Percentiles rank a stretch among this genome's conserved stretches.
Conservation (phyloP, 495 filamentous ascomycete genomes). For the Podospora didyma region DNA sequence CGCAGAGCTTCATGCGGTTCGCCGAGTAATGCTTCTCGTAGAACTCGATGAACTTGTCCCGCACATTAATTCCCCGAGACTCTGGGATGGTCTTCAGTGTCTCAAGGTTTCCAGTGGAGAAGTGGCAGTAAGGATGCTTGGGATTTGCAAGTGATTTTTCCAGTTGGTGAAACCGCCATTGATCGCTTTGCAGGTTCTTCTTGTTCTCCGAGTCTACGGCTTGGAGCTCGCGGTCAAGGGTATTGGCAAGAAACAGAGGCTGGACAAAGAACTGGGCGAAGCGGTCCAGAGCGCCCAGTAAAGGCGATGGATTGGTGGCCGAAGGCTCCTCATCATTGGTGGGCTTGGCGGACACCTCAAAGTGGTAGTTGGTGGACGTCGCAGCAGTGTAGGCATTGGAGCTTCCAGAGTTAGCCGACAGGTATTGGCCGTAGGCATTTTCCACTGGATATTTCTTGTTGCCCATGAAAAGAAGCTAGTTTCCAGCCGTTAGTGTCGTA, state of each 20-base stretch:
- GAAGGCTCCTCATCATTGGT: conserved; percentile 51
- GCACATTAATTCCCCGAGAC: conserved; percentile 77
- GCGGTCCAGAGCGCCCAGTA: conserved; percentile 87
- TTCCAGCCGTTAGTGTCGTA: conserved; percentile 6
- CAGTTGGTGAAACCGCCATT: conserved; percentile 89
- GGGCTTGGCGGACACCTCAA: conserved; percentile 80
- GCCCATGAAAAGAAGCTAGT: conserved; percentile 93
- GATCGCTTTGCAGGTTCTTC: conserved; percentile 96
- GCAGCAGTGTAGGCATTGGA: conserved; percentile 94
- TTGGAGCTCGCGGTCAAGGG: conserved; percentile 83
- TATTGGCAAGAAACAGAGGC: conserved; percentile 85
- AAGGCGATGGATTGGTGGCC: conserved; percentile 58
- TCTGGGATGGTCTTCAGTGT: conserved; percentile 83
- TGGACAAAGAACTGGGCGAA: conserved; percentile 98
- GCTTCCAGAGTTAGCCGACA: conserved; percentile 80
- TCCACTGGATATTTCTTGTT: conserved; percentile 97
- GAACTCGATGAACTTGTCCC: conserved; percentile 92
- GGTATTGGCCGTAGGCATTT: conserved; percentile 93
- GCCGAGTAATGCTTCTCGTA: conserved; percentile 90
- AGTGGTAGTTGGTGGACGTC: conserved; percentile 97
- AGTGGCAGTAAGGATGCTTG: conserved; percentile 90
- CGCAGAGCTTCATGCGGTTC: conserved; percentile 92
- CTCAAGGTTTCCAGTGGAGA: conserved; percentile 90
- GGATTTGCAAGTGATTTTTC: conserved; percentile 88
- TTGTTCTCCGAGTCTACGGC: conserved; percentile 99